These are phyloP conservation scores for Thymus quinquecostatus DNA, from an alignment of 257 asterid genomes.

Conservation along the genomic window DNA sequence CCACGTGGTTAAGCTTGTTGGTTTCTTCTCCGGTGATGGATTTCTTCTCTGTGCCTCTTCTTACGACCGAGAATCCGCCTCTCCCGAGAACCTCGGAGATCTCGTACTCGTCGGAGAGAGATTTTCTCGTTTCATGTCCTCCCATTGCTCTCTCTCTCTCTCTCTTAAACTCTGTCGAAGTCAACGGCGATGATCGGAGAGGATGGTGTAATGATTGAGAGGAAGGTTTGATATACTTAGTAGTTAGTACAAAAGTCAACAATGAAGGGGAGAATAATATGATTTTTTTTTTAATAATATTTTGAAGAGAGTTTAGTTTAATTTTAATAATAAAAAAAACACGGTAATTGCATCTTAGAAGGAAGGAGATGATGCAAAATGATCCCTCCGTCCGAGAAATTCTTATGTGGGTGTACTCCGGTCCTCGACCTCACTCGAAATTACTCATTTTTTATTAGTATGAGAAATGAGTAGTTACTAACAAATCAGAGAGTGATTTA, in stretches of 20 bases:
- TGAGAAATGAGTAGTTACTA: no score
- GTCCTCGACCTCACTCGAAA: no score
- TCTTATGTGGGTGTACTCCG: not conserved
- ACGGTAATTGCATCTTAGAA: conserved; percentile 32
- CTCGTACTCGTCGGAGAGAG: conserved; percentile 65
- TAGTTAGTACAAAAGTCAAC: conserved; percentile 38
- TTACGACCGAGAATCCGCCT: conserved; percentile 85
- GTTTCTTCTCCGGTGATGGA: conserved; percentile 22
- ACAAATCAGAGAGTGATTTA: no score
- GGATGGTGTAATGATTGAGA: not conserved
- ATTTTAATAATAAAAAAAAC: conserved; percentile 31
- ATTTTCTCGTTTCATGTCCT: conserved; percentile 53
- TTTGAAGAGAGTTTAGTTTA: conserved; percentile 32
- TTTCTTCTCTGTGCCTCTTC: conserved; percentile 53
- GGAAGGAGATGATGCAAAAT: no score
- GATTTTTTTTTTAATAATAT: no score
- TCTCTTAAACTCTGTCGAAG: not conserved
- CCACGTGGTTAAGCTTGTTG: conserved; percentile 45
- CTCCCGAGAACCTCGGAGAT: conserved; percentile 68
- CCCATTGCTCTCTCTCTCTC: conserved; percentile 21
- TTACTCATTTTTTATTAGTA: no score
- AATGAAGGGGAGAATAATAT: conserved; percentile 19
- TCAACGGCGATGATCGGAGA: not conserved
- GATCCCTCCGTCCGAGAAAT: no score
- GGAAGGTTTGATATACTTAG: not conserved